Conservation (phyloP, 2,329 filamentous ascomycete genomes). For the Penicillium vulpinum region DNA sequence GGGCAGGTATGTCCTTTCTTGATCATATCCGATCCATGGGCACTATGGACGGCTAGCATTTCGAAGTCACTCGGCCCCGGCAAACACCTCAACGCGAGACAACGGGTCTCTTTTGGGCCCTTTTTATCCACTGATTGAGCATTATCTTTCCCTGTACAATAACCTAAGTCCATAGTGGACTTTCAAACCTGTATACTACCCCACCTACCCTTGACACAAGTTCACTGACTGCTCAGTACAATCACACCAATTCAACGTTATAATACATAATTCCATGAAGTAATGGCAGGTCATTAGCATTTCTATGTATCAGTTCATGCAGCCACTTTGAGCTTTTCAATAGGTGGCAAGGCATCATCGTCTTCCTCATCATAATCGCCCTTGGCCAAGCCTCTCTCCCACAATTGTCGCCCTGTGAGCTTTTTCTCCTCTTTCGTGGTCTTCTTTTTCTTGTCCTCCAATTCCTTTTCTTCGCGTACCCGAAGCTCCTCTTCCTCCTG, state of each 20-base stretch:
- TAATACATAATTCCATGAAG: constrained; percentile 14
- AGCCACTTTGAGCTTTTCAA: constrained; percentile 72
- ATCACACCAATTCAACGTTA: constrained; percentile 1
- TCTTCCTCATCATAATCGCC: constrained; percentile 66
- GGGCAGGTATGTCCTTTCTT: not conserved
- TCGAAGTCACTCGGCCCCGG: not conserved
- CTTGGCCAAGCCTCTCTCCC: constrained; percentile 73
- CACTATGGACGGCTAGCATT: not conserved
- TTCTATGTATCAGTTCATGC: constrained; percentile 41
- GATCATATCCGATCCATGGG: not conserved
- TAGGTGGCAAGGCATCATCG: constrained; percentile 58
- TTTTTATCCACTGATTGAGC: not conserved
- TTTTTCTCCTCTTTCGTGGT: constrained; percentile 61
- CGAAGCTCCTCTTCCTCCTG: constrained; percentile 70
- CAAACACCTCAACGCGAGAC: not conserved
- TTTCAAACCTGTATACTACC: constrained; percentile 4
- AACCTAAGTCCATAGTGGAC: not conserved
- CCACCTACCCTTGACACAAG: not conserved
- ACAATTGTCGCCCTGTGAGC: constrained; percentile 72
- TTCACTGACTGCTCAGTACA: not conserved
- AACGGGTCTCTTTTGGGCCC: not conserved
- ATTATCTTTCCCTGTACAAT: not conserved
- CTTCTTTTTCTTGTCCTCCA: constrained; percentile 80
- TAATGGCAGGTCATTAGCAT: constrained; percentile 13
- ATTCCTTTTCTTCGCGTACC: constrained; percentile 70